Conservation (phyloP, 2,329 filamentous ascomycete genomes). For the Trichophyton mentagrophytes region DNA sequence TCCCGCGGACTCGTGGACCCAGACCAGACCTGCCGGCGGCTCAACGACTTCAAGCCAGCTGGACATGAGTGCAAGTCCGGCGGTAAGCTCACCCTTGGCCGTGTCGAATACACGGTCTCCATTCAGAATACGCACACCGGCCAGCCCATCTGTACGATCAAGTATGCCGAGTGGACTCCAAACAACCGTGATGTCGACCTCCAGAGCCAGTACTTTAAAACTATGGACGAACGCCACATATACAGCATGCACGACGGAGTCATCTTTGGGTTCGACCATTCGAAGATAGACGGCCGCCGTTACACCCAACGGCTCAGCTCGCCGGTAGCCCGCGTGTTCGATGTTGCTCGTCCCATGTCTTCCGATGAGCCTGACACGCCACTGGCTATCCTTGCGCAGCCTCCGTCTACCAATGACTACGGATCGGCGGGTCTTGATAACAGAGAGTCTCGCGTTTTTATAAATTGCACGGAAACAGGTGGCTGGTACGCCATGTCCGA, state of each 20-base stretch:
- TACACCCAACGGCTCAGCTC: conserved; percentile 59
- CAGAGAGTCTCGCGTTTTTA: conserved; percentile 57
- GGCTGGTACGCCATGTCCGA: conserved; percentile 94
- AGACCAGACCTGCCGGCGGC: conserved; percentile 60
- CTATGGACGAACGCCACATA: conserved; percentile 79
- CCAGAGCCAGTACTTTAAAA: conserved; percentile 63
- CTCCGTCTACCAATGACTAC: conserved; percentile 38
- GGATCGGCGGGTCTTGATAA: conserved; percentile 31
- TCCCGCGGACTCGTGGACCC: conserved; percentile 57
- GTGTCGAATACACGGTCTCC: conserved; percentile 78
- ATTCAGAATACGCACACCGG: conserved; percentile 66
- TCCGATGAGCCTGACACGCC: conserved; percentile 59
- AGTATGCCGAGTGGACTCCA: conserved; percentile 86
- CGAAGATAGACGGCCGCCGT: conserved; percentile 40
- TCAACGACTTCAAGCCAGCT: conserved; percentile 45
- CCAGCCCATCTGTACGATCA: conserved; percentile 72
- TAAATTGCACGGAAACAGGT: conserved; percentile 75
- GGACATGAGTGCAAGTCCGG: conserved; percentile 65
- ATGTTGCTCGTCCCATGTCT: conserved; percentile 63
- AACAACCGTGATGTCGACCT: conserved; percentile 87
- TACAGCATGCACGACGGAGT: conserved; percentile 76
- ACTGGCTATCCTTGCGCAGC: conserved; percentile 76
- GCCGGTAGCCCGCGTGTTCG: conserved; percentile 78
- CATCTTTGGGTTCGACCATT: conserved; percentile 66
- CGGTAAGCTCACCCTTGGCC: conserved; percentile 69